A percentile compares a stretch with the other conserved stretches of the same genome.
phyloP scores from a whole-genome alignment of 495 filamentous ascomycete genomes.

The Penicillium manginii region DNA sequence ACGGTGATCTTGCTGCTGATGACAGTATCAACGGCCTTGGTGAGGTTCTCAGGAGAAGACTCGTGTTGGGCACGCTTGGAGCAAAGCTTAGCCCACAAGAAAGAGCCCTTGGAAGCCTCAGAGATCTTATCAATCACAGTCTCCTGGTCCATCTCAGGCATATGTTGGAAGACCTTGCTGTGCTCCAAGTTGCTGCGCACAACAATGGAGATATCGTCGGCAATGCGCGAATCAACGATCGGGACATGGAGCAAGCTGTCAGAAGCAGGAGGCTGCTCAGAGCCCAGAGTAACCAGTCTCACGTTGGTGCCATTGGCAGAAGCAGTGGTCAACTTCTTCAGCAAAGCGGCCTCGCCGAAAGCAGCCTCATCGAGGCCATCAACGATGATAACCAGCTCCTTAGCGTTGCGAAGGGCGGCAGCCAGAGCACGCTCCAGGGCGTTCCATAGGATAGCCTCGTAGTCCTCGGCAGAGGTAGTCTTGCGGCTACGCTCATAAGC shows the following conservation, averaged over 20 bases:
- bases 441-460: conserved; percentile 31
- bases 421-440: conserved; percentile 27
- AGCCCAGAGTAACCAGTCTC: conserved; percentile 36
- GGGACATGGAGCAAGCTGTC: conserved; percentile 20
- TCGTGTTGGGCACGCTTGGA: conserved; percentile 32
- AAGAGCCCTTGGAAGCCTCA: conserved; percentile 40
- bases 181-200: conserved; percentile 25
- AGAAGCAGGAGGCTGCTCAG: conserved; percentile 28
- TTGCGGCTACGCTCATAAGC: conserved; percentile 32
- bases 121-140: conserved; percentile 37
- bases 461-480: conserved; percentile 27
- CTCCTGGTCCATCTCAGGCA: conserved; percentile 34
- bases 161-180: conserved; percentile 17
- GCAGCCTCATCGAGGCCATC: conserved; percentile 42
- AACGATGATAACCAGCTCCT: conserved; percentile 40
- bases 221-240: conserved; percentile 24
- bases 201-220: conserved; percentile 32
- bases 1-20: conserved; percentile 29
- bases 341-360: conserved; percentile 31
- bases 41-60: conserved; percentile 25
- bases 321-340: conserved; percentile 29
- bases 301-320: conserved; percentile 30
- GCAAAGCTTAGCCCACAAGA: conserved; percentile 44
- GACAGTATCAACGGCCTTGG: conserved; percentile 29
- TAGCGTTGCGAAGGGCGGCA: conserved; percentile 32